Base-by-base conservation (phyloP, 2,329 filamentous ascomycete genomes). In the Trichothecium roseum region DNA sequence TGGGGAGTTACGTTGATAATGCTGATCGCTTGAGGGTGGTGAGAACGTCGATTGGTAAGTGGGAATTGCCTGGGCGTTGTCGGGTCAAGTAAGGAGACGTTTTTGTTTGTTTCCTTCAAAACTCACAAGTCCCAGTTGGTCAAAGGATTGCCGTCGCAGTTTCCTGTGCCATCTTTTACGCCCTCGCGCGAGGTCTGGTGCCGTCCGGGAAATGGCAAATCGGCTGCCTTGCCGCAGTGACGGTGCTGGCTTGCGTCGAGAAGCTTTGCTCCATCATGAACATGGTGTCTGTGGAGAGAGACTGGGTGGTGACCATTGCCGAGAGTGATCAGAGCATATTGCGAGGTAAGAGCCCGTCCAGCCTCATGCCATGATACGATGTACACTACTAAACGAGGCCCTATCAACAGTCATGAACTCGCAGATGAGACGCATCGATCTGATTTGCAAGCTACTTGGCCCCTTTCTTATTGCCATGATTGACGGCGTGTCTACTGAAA, bases 241-340 rank as follows among this genome's bases (percentile, higher is more conserved):
- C 69, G 0, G 14, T 72, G 1, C 56, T 84, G 30, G 78, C 78
- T 1, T 82, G 80, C 37, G 47, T 79, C 2, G 83, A 87, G 55
- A 87, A 86, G 51, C 54, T 84, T 8, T 66, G 64, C 12, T 66
- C 76, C 2, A 65, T 78, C 5, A 66, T 75, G 51, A 86, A 85
- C 49, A 63, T 73, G 1, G 71, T 86, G 1, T 64, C 81, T 0
- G 68, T 87, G 0, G 82, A 86, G 52, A 63, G 76, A 46, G 82
- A 87, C 45, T 85, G 81, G 81, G 67, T 74, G 4, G 64, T 74
- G 0, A 59, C 74, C 7, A 38, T 51, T 1, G 41, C 48, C 2
- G 37, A 34, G 3, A 32, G 31, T 2, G 30, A 48, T 27, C 29
- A 30, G 1, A 24, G 28, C 2, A 30, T 32, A 1, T 41, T 41